Evolutionary conservation across 345 rosid genomes (phyloP).

Genomic region (Gynandropsis gynandra): DNA sequence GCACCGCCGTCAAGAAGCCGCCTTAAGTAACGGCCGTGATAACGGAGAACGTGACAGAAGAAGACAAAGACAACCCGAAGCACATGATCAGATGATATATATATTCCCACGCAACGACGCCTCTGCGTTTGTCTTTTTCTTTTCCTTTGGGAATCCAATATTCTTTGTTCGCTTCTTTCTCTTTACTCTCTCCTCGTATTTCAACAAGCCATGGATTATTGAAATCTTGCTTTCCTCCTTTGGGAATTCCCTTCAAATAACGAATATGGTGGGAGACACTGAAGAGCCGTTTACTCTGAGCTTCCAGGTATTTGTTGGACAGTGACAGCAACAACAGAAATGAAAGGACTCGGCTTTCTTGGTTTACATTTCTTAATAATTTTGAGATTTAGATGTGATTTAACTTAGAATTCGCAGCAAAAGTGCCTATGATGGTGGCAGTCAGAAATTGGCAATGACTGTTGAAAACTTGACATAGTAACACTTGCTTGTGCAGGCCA

Average conservation of each 20-base stretch:
- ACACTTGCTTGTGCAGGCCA: constrained; percentile 36
- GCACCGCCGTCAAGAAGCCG: constrained; percentile 24
- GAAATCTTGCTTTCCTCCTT: not conserved
- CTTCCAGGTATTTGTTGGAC: constrained; percentile 51
- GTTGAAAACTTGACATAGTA: not conserved
- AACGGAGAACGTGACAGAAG: constrained; percentile 31
- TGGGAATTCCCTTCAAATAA: constrained; percentile 17
- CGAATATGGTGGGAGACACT: constrained; percentile 56
- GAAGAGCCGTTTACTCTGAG: constrained; percentile 52
- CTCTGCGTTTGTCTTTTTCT: no score
- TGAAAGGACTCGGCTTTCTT: not conserved
- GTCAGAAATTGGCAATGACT: not conserved
- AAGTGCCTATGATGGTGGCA: no score
- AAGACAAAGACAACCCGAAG: constrained; percentile 24
- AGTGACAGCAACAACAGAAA: no score
- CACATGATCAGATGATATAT: constrained; percentile 29
- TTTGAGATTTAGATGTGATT: no score
- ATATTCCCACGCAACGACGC: no score
- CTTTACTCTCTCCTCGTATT: no score
- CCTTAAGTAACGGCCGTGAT: constrained; percentile 28
- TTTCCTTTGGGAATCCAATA: no score
- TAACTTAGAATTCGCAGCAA: not conserved
- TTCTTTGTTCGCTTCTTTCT: no score
- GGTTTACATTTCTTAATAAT: not conserved
- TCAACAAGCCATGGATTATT: not conserved